A percentile compares a stretch with the other conserved stretches of the same genome.
Evolutionary conservation across 2,329 filamentous ascomycete species (phyloP).

Genomic region (Beauveria medogensis): DNA sequence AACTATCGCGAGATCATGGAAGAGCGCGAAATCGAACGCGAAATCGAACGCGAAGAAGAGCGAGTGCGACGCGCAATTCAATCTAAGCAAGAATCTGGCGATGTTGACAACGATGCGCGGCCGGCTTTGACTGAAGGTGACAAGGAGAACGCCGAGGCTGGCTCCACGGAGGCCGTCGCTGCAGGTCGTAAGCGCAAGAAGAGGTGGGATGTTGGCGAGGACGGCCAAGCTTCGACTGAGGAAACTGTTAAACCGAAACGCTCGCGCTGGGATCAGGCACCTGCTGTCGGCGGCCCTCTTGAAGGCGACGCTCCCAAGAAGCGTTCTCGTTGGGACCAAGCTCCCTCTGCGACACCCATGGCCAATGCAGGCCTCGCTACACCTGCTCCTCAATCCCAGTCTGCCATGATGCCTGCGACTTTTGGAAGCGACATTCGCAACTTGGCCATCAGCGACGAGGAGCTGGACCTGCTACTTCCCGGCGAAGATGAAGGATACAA

Average conservation of each 20-base stretch:
- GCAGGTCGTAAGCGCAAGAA: conserved; percentile 78
- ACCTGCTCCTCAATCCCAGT: conserved; percentile 65
- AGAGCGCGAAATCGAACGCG: conserved; percentile 79
- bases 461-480: conserved; percentile 85
- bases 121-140: conserved; percentile 67
- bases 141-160: conserved; percentile 66
- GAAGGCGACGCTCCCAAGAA: conserved; percentile 56
- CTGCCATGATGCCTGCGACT: conserved; percentile 41
- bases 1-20: conserved; percentile 91
- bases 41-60: conserved; percentile 89
- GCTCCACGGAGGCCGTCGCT: conserved; percentile 54
- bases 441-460: conserved; percentile 80
- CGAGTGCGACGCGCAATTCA: conserved; percentile 73
- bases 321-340: conserved; percentile 87
- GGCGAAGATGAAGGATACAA: conserved; percentile 87
- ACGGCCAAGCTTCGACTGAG: conserved; percentile 39
- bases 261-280: conserved; percentile 83
- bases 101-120: conserved; percentile 53
- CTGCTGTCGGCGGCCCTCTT: conserved; percentile 38
- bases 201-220: conserved; percentile 74
- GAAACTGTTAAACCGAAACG: conserved; percentile 59
- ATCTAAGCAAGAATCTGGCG: conserved; percentile 53
- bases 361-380: conserved; percentile 68
- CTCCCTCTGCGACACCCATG: conserved; percentile 70
- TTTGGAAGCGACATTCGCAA: conserved; percentile 85